A percentile compares a stretch with the other conserved stretches of the same genome.
Evolutionary conservation across 1,284 basidiomycete species (phyloP).

Genomic region (Volvariella surrecta): DNA sequence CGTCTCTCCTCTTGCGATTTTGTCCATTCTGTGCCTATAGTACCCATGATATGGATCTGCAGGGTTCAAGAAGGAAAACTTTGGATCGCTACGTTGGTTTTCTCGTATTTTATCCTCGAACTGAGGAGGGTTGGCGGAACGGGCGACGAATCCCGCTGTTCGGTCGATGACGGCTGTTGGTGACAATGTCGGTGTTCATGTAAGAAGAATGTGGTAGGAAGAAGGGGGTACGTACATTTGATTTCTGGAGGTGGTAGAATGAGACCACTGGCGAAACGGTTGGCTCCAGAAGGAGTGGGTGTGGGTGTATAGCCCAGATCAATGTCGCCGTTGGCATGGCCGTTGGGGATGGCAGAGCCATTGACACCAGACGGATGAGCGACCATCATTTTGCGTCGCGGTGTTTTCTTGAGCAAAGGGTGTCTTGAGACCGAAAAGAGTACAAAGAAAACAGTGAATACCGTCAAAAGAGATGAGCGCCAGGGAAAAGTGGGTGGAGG

Average conservation of each 20-base stretch:
- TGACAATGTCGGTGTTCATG: constrained; percentile 9
- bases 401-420: too few relatives aligned
- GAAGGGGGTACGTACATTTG: constrained; percentile 54
- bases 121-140: constrained; percentile 79
- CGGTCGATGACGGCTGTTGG: constrained; percentile 90
- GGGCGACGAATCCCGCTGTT: constrained; percentile 90
- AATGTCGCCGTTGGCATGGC: constrained; percentile 29
- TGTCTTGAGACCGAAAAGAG: too few relatives aligned
- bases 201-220: constrained; percentile 5
- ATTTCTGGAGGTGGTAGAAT: constrained; percentile 92
- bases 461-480: too few relatives aligned
- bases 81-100: constrained; percentile 88
- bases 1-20: constrained; percentile 66
- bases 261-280: constrained; percentile 70
- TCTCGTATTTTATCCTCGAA: constrained; percentile 96
- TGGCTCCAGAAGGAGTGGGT: constrained; percentile 20
- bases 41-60: constrained; percentile 96
- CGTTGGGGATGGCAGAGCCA: constrained; percentile 3
- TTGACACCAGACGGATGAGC: too few relatives aligned
- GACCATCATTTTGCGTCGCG: too few relatives aligned
- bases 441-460: too few relatives aligned
- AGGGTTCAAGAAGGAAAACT: constrained; percentile 94
- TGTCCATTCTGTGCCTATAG: constrained; percentile 84
- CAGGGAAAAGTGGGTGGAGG: constrained; percentile 3
- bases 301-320: constrained; percentile 28